Percentiles rank a stretch among this genome's conserved stretches.
phyloP scores from a whole-genome alignment of 768 basidiomycete species.

The Pleurotus djamor region DNA sequence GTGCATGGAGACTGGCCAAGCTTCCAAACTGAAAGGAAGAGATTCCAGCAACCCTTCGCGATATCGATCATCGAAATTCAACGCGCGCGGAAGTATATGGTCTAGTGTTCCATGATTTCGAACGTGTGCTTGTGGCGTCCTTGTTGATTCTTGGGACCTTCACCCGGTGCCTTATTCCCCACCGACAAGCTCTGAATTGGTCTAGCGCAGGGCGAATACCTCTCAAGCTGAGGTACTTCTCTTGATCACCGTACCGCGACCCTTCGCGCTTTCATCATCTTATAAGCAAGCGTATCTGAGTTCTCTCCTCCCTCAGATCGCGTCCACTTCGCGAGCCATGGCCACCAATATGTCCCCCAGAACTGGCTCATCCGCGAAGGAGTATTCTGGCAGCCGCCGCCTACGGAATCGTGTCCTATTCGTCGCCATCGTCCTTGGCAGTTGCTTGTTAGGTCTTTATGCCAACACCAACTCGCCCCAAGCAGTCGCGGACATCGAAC shows the following conservation, averaged over 20 bases:
- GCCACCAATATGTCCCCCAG: neutral
- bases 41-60: too few relatives aligned
- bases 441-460: neutral
- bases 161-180: neutral
- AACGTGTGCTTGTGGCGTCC: too few relatives aligned
- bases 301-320: neutral
- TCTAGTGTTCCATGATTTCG: too few relatives aligned
- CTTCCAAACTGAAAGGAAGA: too few relatives aligned
- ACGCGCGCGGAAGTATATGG: too few relatives aligned
- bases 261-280: too few relatives aligned
- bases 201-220: neutral
- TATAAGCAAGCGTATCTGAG: neutral
- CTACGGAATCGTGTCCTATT: neutral
- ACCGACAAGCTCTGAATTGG: neutral
- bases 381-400: neutral
- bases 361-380: neutral
- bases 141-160: neutral
- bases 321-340: neutral
- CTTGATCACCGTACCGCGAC: neutral
- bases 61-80: too few relatives aligned
- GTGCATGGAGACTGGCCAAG: too few relatives aligned
- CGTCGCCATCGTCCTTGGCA: neutral
- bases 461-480: neutral
- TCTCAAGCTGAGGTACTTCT: neutral
- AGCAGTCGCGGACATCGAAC: neutral